Evolutionary conservation across 768 basidiomycete genomes (phyloP), one percentile per base, ranked within the genome.

Genomic region (Phanerodontia chrysosporium): DNA sequence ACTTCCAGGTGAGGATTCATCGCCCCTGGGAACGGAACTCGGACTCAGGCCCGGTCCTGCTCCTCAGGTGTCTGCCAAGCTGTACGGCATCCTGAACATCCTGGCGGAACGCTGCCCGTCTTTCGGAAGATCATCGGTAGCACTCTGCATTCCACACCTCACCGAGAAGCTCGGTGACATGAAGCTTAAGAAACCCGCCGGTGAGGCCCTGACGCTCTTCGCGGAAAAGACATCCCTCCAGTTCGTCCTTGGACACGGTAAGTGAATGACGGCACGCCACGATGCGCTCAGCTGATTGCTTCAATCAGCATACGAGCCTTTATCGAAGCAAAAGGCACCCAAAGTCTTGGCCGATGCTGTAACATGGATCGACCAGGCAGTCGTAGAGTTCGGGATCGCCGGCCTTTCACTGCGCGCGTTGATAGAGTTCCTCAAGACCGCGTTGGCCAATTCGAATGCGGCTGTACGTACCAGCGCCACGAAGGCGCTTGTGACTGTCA

Each of bases 111-210:
- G 78, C 35, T 92, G 87, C 65, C 86, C 93, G 0, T 83, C 86
- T 1, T 98, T 98, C 72, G 87, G 92, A 28, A 83, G 87, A 65
- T 86, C 94, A 1, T 93, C 92, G 55, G 82, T 85, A 7, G 95
- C 95, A 1, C 74, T 98, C 22, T 86, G 83, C 55, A 83, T 94
- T 3, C 80, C 84, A 3, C 90, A 94, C 72, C 75, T 98, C 24
- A 85, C 84, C 39, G 97, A 99, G 73, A 98, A 99, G 74, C 76
- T 99, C 49, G 97, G 97, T 22, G 97, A 99, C 68, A 76, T 91
- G 74, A 99, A 99, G 69, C 74, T 99, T 59, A 98, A 98, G 79
- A 98, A 98, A 70, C 90, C 95, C 4, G 92, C 95, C 22, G 90
- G 92, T 22, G 97, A 99, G 48, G 80, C 91, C 0, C 74, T 99